Evolutionary conservation across 2,329 filamentous ascomycete genomes (phyloP), one percentile per base, ranked within the genome.

Genomic region (Purpureocillium takamizusanense): DNA sequence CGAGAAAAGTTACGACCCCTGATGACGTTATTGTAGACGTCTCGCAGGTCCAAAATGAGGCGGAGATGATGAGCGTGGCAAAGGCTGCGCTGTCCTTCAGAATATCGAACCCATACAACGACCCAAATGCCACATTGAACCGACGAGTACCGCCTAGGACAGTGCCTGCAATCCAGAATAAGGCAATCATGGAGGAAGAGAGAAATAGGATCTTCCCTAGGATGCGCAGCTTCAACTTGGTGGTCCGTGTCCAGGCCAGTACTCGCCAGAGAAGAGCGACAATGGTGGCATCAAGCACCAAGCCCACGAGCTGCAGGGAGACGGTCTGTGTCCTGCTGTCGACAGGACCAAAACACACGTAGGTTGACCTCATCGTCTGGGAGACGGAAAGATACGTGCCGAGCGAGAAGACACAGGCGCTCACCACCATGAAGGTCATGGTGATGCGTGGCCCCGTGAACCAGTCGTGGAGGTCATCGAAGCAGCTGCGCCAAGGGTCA

Each of bases 201-300:
- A 61, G 43, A 2, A 65, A 42, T 5, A 75, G 47, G 3, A 73
- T 59, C 3, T 54, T 53, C 6, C 66, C 62, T 8, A 76, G 50
- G 1, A 60, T 65, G 9, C 60, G 62, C n/a, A 76, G 51, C 3
- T 69, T 64, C 25, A 56, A 52, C 43, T 63, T 69, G 6, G 67
- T 65, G 0, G 68, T 72, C 31, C 66, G 62, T 1, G 67, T 58
- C 70, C 72, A 74, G 11, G 65, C 63, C 5, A 77, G 51, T 4
- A 73, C 57, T 28, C 70, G 65, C 72, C 73, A 76, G 3, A 63
- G 42, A 9, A 72, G 51, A n/a, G 72, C 49, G 15, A 69, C 48
- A 37, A 74, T 66, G 30, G 54, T 40, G 7, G 65, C 61, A 45
- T 77, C 72, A 5, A 72, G 54, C 16, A 63, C 41, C 14, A 76